Conservation (phyloP, 768 basidiomycete genomes). For the Mycena leptocephala region DNA sequence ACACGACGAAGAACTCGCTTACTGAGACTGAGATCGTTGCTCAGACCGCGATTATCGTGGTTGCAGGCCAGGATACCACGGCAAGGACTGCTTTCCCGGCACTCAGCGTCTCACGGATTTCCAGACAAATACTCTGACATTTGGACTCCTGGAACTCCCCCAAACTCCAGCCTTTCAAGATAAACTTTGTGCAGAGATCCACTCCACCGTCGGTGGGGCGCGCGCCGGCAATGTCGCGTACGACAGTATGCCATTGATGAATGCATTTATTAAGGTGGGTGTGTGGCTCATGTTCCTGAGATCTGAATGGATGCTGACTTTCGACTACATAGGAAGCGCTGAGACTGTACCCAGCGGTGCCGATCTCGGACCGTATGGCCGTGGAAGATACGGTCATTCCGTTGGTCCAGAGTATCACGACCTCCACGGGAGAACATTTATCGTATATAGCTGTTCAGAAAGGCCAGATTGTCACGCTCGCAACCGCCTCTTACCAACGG, state of each 20-base stretch:
- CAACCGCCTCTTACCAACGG: conserved; percentile 20
- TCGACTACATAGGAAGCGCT: conserved; percentile 15
- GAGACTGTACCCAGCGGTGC: conserved; percentile 8
- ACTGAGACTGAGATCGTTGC: background rate
- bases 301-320: too few relatives aligned
- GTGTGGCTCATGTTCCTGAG: background rate
- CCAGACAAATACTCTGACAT: conserved; percentile 15
- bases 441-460: background rate
- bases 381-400: conserved; percentile 4
- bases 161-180: conserved; percentile 3
- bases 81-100: background rate
- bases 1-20: background rate
- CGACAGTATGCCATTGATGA: conserved; percentile 19
- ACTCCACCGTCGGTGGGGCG: background rate
- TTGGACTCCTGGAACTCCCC: conserved; percentile 19
- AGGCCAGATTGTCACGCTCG: background rate
- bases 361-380: conserved; percentile 21
- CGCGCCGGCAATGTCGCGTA: background rate
- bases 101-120: background rate
- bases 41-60: conserved; percentile 5
- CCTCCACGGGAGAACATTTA: background rate
- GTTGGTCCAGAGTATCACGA: background rate
- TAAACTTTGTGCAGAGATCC: conserved; percentile 11
- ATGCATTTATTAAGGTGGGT: conserved; percentile 31
- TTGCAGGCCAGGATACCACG: conserved; percentile 29